These are phyloP conservation scores for Podosphaera xanthii DNA, from an alignment of 2,329 filamentous ascomycete genomes.

Conservation along the genomic window DNA sequence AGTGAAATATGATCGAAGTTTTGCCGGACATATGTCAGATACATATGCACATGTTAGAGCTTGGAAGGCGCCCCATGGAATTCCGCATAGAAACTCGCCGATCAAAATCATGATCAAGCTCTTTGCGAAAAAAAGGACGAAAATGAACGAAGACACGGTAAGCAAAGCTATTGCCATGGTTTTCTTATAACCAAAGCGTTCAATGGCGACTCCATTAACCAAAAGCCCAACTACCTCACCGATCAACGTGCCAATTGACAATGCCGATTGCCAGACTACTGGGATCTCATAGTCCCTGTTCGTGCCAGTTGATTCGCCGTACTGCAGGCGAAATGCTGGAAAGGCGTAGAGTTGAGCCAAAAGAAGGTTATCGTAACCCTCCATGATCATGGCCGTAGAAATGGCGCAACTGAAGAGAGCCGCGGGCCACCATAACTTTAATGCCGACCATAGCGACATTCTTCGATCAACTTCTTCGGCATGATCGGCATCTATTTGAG, in stretches of 20 bases:
- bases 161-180: constrained; percentile 8
- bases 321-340: background rate
- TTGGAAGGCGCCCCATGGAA: constrained; percentile 1
- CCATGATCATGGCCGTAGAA: constrained; percentile 50
- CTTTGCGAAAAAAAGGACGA: constrained; percentile 27
- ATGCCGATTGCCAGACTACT: constrained; percentile 21
- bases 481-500: background rate
- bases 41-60: background rate
- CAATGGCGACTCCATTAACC: constrained; percentile 20
- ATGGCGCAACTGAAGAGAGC: constrained; percentile 66
- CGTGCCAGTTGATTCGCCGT: background rate
- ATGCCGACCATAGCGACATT: constrained; percentile 53
- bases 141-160: constrained; percentile 21
- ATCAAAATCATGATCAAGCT: constrained; percentile 18
- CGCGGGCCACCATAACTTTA: constrained; percentile 70
- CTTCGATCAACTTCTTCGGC: constrained; percentile 41
- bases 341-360: background rate
- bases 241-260: constrained; percentile 10
- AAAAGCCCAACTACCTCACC: constrained; percentile 19
- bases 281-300: constrained; percentile 16
- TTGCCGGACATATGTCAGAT: background rate
- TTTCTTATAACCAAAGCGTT: background rate
- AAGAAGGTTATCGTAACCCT: background rate
- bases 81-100: constrained; percentile 1
- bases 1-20: constrained; percentile 3